Base-by-base conservation (phyloP, 225 moss, liverwort and hornwort species). In the Pseudisothecium myosuroides region DNA sequence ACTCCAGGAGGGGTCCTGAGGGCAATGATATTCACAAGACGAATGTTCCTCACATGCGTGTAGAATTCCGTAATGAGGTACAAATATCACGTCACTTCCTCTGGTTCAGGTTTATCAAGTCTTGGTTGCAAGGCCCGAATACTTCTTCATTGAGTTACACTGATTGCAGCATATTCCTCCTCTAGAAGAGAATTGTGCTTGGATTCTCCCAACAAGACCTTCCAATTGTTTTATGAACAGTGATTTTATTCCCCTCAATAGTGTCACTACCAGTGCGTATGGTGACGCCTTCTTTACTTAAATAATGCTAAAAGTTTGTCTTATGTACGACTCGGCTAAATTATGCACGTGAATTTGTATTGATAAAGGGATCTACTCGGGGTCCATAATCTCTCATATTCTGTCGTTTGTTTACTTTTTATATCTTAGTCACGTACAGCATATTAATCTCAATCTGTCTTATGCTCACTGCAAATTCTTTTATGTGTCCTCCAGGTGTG, bases 11-110 rank as follows among this genome's bases (percentile, higher is more conserved):
- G 88, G 98, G 98, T 85, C 95, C 98, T 34, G 95, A 94, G 76
- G 98, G 97, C 36, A 98, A 98, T 80, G 97, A 97, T 80, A 96
- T 98, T 68, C 95, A 98, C 87, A 98, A 98, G 91, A 97, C 97
- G 39, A 98, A 98, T 90, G 98, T 98, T 68, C 98, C 98, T 72
- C 98, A 97, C 83, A 97, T 98, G 98, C 94, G 98, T 87, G 98
- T 98, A 77, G 96, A 97, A 88, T 98, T 98, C 71, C 98, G 98
- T 84, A 91, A 98, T n/a, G 98, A 96, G 98, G 98, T 97, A 88
- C 78, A 67, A 58, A 60, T 56, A 39, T 86, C 71, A 76, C 17
- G 39, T 85, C 77, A 27, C 32, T 88, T 88, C 41, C 80, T 74
- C 50, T 45, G 52, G 69, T 54, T 65, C 74, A 73, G 34, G 34